A percentile compares a stretch with the other conserved stretches of the same genome.
Evolutionary conservation across 768 basidiomycete species (phyloP).

Genomic region (Gautieria morchelliformis): DNA sequence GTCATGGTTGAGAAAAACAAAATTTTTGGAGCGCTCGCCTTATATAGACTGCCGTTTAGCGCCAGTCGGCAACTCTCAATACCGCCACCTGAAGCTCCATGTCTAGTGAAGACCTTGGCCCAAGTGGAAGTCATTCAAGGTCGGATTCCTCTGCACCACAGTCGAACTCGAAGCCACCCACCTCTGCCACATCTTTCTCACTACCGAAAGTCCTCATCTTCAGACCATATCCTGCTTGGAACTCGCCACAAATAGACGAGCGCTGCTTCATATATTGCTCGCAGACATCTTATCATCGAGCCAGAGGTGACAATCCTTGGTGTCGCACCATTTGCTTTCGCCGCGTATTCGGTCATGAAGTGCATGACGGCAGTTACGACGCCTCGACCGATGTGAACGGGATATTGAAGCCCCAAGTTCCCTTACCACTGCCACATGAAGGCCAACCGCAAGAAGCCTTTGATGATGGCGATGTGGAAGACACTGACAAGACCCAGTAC

Average conservation of each 20-base stretch:
- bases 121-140: background rate
- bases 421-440: slow-evolving; percentile 4
- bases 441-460: slow-evolving; percentile 4
- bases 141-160: background rate
- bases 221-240: slow-evolving; percentile 2
- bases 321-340: slow-evolving; percentile 56
- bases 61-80: background rate
- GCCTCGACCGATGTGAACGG: slow-evolving; percentile 2
- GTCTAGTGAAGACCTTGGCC: background rate
- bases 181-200: background rate
- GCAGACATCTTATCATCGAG: slow-evolving; percentile 46
- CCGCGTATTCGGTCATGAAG: slow-evolving; percentile 58
- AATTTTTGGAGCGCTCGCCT: background rate
- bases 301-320: slow-evolving; percentile 38
- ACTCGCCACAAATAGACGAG: slow-evolving; percentile 53
- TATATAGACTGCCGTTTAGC: slow-evolving; percentile 1
- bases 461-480: slow-evolving; percentile 1
- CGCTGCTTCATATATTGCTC: slow-evolving; percentile 56
- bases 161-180: background rate
- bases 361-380: slow-evolving; percentile 22
- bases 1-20: background rate
- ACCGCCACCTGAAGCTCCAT: background rate
- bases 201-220: slow-evolving; percentile 2
- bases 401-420: background rate
- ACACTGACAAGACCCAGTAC: slow-evolving; percentile 4